Conservation (phyloP, 148 eudicot genomes). For the Hydrangea macrophylla region DNA sequence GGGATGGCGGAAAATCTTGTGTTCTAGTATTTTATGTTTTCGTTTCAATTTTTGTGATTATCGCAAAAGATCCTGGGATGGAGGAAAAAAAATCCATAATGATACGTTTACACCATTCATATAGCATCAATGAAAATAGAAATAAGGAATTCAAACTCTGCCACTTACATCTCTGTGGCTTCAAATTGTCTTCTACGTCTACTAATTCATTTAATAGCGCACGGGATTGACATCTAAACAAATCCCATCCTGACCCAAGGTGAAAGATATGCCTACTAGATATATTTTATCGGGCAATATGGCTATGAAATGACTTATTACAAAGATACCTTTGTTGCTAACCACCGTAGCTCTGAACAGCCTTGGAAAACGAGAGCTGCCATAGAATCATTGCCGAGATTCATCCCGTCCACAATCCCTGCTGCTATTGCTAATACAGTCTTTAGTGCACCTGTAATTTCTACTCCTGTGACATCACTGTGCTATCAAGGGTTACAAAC, state of each 20-base stretch:
- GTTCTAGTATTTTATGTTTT: too few relatives aligned
- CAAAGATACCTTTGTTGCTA: slow-evolving; percentile 74
- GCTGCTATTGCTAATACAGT: slow-evolving; percentile 94
- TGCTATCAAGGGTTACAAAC: slow-evolving; percentile 55
- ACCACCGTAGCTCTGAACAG: slow-evolving; percentile 94
- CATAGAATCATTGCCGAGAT: slow-evolving; percentile 93
- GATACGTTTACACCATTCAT: slow-evolving; percentile 1
- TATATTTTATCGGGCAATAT: neutral
- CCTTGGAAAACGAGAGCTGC: slow-evolving; percentile 98
- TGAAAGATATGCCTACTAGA: neutral
- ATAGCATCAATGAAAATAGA: neutral
- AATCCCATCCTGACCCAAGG: neutral
- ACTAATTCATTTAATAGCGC: too few relatives aligned
- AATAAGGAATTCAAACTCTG: neutral
- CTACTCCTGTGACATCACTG: slow-evolving; percentile 99
- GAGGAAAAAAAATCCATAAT: too few relatives aligned
- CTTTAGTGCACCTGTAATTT: slow-evolving; percentile 93
- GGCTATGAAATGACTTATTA: neutral
- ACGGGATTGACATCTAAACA: neutral
- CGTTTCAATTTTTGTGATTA: too few relatives aligned
- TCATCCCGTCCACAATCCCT: slow-evolving; percentile 91
- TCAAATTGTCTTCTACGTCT: neutral
- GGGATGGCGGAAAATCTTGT: too few relatives aligned
- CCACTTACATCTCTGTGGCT: neutral
- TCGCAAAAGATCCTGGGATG: too few relatives aligned